phyloP scores from a whole-genome alignment of 208 protist species.

The Leishmania guyanensis region DNA sequence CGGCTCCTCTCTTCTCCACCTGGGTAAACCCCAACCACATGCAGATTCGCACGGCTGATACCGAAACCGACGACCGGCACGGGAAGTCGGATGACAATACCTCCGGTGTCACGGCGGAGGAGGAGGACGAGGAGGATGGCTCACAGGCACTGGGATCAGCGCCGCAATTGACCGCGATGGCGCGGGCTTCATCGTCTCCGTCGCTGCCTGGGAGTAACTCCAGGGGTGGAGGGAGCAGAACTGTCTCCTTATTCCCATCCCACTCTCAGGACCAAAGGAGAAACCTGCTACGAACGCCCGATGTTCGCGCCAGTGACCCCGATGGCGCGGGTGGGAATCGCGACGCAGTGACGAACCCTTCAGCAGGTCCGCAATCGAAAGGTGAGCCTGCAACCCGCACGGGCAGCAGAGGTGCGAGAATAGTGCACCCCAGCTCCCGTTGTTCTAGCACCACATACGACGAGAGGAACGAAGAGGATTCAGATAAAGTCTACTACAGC shows the following conservation, averaged over 20 bases:
- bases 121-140: neutral
- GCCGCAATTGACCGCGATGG: neutral
- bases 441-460: neutral
- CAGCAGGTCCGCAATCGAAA: neutral
- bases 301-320: neutral
- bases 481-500: neutral
- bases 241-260: neutral
- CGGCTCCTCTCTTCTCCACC: slow-evolving; percentile 32
- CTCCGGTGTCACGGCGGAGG: neutral
- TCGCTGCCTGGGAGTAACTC: neutral
- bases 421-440: neutral
- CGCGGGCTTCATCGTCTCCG: neutral
- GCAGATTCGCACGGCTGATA: slow-evolving; percentile 23
- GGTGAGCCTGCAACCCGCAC: neutral
- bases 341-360: neutral
- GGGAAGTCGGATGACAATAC: neutral
- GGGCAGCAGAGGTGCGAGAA: neutral
- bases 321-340: neutral
- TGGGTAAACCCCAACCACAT: slow-evolving; percentile 32
- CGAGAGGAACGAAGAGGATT: neutral
- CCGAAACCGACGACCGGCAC: neutral
- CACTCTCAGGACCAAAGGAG: too few species aligned
- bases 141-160: neutral
- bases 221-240: too few species aligned
- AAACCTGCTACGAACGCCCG: neutral